Conservation (phyloP, 306 rosid species). For the Pyrus communis region DNA sequence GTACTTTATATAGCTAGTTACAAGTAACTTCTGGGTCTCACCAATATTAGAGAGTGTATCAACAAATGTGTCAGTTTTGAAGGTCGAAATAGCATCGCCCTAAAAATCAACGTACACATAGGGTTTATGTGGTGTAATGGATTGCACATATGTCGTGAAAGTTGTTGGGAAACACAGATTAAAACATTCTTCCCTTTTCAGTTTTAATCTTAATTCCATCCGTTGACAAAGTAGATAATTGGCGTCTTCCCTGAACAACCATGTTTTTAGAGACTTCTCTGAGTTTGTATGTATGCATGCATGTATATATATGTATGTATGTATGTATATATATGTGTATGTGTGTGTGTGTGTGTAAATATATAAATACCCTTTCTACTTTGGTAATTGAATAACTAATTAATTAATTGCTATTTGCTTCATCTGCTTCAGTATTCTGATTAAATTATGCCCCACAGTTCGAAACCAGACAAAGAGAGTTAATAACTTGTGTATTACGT, state of each 20-base stretch:
- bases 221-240: neutral
- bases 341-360: no score
- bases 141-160: neutral
- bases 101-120: neutral
- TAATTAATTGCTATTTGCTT: neutral
- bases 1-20: no score
- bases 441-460: neutral
- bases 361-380: neutral
- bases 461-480: slow-evolving; percentile 8
- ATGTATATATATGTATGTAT: neutral
- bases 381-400: neutral
- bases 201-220: neutral
- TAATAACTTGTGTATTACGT: neutral
- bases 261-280: neutral
- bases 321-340: no score
- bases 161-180: neutral
- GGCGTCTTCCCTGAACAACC: neutral
- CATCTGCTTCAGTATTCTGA: slow-evolving; percentile 1
- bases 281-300: neutral
- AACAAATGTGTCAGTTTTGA: no score
- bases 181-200: neutral
- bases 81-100: no score
- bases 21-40: no score
- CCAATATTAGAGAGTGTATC: no score
- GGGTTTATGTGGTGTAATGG: neutral